These are phyloP conservation scores for Orychophragmus violaceus DNA, from an alignment of 345 rosid species.

Conservation along the genomic window DNA sequence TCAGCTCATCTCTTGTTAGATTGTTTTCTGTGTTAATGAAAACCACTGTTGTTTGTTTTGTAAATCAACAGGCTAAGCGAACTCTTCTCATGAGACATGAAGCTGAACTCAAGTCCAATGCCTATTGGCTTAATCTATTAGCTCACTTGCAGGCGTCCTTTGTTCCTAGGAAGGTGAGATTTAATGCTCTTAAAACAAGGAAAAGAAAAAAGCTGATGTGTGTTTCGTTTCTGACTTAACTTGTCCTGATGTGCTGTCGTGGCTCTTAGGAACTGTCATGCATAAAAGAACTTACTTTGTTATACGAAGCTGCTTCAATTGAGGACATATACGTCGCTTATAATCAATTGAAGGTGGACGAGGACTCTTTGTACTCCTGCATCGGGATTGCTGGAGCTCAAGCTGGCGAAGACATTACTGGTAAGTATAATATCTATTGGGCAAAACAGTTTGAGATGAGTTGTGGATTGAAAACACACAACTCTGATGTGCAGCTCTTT, in stretches of 20 bases:
- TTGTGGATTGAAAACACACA: background rate
- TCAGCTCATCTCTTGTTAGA: background rate
- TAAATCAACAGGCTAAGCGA: constrained; percentile 69
- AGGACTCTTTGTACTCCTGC: constrained; percentile 81
- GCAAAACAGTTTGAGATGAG: background rate
- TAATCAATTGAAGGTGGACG: constrained; percentile 78
- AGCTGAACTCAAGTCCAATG: constrained; percentile 97
- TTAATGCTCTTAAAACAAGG: background rate
- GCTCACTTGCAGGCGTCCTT: constrained; percentile 97
- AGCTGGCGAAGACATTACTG: constrained; percentile 56
- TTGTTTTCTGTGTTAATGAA: background rate
- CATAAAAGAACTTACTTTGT: constrained; percentile 73
- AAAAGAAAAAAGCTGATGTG: background rate
- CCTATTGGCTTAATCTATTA: constrained; percentile 95
- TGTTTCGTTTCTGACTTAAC: background rate
- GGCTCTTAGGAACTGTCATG: constrained; percentile 76
- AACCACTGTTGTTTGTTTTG: constrained; percentile 7
- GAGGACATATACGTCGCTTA: constrained; percentile 89
- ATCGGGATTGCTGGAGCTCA: constrained; percentile 91
- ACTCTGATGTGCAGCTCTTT: constrained; percentile 36
- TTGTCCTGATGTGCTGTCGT: constrained; percentile 13
- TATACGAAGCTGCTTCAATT: constrained; percentile 79
- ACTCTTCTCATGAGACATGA: constrained; percentile 98
- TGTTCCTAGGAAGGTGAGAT: constrained; percentile 81
- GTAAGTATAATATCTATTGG: constrained; percentile 27